Evolutionary conservation across 371 early-diverging fungal genomes (phyloP).

Genomic region (Lichtheimia ramosa): DNA sequence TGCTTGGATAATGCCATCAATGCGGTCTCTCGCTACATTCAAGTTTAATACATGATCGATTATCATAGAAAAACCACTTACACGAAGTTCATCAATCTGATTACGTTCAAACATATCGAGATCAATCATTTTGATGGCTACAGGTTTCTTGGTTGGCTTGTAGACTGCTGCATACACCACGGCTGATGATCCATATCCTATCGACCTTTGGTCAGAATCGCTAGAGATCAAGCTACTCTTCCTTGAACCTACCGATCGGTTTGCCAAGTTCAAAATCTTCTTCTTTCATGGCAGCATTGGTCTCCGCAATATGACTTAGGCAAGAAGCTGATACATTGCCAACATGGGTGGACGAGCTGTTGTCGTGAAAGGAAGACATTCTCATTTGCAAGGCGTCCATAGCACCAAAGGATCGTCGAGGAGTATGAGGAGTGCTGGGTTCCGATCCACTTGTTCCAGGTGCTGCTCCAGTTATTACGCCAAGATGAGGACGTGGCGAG

Average conservation of each 20-base stretch:
- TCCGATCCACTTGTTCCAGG: not conserved
- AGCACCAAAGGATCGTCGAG: conserved; percentile 6
- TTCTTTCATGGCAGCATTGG: conserved; percentile 6
- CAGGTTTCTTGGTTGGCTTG: conserved; percentile 68
- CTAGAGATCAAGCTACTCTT: no score
- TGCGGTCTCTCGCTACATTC: conserved; percentile 75
- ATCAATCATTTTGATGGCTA: conserved; percentile 89
- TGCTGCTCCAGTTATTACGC: not conserved
- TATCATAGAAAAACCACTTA: conserved; percentile 35
- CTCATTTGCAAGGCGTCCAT: conserved; percentile 4
- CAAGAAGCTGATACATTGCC: not conserved
- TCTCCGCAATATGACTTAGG: conserved; percentile 8
- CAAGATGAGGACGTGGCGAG: not conserved
- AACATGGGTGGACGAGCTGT: not conserved
- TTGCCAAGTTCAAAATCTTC: conserved; percentile 46
- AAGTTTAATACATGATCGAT: not conserved
- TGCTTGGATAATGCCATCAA: conserved; percentile 87
- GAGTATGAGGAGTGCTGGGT: not conserved
- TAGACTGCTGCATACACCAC: conserved; percentile 82
- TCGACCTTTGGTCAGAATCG: not conserved
- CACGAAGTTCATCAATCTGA: conserved; percentile 90
- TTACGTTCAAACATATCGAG: conserved; percentile 92
- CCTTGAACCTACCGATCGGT: conserved; percentile 18
- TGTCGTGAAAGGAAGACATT: conserved; percentile 4
- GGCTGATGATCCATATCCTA: conserved; percentile 92